Evolutionary conservation across 495 filamentous ascomycete species (phyloP), one percentile per base, ranked within the genome.

Genomic region (Penicillium lagena): DNA sequence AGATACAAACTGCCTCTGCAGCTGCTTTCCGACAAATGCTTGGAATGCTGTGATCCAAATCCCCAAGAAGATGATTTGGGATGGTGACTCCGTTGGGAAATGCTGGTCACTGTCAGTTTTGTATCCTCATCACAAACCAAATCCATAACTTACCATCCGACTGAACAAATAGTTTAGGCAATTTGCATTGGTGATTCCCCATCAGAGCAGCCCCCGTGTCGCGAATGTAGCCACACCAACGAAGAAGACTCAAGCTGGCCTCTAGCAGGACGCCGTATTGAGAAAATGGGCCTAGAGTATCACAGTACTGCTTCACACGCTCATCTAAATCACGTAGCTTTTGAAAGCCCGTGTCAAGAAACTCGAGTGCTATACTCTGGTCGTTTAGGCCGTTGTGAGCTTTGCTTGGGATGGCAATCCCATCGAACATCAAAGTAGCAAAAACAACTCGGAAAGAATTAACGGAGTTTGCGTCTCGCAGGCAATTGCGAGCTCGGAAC

Each of bases 201-300:
- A 45, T 43, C 1, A 60, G 36, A 12, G 58, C 54, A 15, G 58
- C 58, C 6, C 58, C 58, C 5, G 47, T 55, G 28, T 58, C 54
- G 9, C 58, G 58, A 11, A 60, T 49, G 37, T 58, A 57, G 2
- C 35, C 54, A 40, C 51, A 37, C 55, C 51, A 52, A 7, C 55
- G 51, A 12, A 60, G 22, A 35, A 60, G 35, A 37, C 33, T 52
- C 27, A 60, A 39, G 17, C 57, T 57, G n/a, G 57, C 43, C 17
- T 60, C 48, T 22, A 44, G 31, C 12, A 57, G 45, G 31, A 38
- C 31, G 15, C 32, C 46, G 38, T 60, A 60, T 10, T 29, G 32
- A 1, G 54, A 60, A 1, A 37, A 49, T n/a, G 54, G 46, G 5
- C 54, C 54, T n/a, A 60, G 32, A 3, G 45, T 48, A 14, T 28